Base-by-base conservation (phyloP, 352 stramenopile genomes). In the Phytophthora quininea region DNA sequence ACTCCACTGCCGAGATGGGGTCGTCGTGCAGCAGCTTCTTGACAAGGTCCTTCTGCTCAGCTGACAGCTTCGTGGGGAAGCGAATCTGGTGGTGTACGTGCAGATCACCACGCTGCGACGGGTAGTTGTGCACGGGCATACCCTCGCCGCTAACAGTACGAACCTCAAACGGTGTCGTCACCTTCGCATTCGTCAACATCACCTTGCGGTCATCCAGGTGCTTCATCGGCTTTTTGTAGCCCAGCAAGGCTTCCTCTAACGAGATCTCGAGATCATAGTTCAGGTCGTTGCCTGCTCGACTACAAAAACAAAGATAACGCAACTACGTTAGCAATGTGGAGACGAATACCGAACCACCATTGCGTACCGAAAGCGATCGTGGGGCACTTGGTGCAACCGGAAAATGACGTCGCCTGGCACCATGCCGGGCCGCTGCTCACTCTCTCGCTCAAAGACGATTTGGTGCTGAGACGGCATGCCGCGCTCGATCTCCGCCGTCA, bases 331-430 rank as follows among this genome's bases (percentile, higher is more conserved):
- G 24, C 10, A 31, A 49, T 37, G n/a, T 38, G 51, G 1, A 54
- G 40, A 3, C n/a, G 45, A 0, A 46, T n/a, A 19, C 1, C n/a
- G 7, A 5, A 55, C 24, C 15, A 43, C 12, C n/a, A 8, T 12
- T 31, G 73, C 77, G 47, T 60, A 94, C 87, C 80, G 82, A 62
- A 98, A 99, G 11, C 86, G 73, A 31, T 83, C 47, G 76, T 99
- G 89, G 11, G 86, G 83, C 53, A 89, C 70, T 69, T 98, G 94
- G 29, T 96, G 80, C 42, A 99, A 82, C 2, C 97, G 81, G 73
- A 99, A 98, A 64, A 98, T 97, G 58, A 99, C 86, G 77, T 99
- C 90, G 52, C 97, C 97, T 8, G 97, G 88, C 37, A 95, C 69
- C 73, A 93, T 90, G 0, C 88, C 88, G n/a, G 88, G 88, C 0